Evolutionary conservation across 2,329 filamentous ascomycete species (phyloP).

Genomic region (Aureobasidium leucospermi): DNA sequence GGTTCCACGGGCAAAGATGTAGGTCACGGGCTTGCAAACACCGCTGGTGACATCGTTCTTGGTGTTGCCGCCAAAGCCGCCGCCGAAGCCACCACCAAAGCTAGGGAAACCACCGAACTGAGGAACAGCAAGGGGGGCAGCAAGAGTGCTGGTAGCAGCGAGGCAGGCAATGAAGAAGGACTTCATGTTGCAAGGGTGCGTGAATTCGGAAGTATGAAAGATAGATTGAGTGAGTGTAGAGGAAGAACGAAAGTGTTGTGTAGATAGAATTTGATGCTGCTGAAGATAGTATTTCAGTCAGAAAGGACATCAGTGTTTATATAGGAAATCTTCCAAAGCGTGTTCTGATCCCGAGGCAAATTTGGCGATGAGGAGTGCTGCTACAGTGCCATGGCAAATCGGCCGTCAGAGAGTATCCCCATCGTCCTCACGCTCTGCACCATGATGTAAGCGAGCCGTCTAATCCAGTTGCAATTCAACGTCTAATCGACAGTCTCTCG

Average conservation of each 20-base stretch:
- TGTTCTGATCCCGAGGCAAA: neutral
- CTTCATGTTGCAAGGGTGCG: neutral
- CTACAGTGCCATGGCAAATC: neutral
- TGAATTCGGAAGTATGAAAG: neutral
- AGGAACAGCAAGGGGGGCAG: constrained; percentile 3
- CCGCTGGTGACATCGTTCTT: constrained; percentile 18
- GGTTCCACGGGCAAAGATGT: constrained; percentile 51
- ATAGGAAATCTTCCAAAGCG: neutral
- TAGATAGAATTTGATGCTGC: neutral
- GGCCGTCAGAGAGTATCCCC: neutral
- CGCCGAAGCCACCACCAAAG: neutral
- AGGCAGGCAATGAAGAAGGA: constrained; percentile 6
- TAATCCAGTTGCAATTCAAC: too few species aligned
- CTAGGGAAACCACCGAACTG: neutral
- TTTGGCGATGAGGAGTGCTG: neutral
- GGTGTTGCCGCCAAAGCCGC: constrained; percentile 5
- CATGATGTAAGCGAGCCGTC: too few species aligned
- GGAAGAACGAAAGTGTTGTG: neutral
- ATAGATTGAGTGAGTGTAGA: neutral
- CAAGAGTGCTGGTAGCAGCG: constrained; percentile 2
- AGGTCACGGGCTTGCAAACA: constrained; percentile 39
- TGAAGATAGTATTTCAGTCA: neutral
- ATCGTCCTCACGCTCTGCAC: too few species aligned
- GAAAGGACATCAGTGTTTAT: neutral
- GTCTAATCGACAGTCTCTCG: too few species aligned